Conservation (phyloP, 345 rosid genomes). For the Conringia planisiliqua region DNA sequence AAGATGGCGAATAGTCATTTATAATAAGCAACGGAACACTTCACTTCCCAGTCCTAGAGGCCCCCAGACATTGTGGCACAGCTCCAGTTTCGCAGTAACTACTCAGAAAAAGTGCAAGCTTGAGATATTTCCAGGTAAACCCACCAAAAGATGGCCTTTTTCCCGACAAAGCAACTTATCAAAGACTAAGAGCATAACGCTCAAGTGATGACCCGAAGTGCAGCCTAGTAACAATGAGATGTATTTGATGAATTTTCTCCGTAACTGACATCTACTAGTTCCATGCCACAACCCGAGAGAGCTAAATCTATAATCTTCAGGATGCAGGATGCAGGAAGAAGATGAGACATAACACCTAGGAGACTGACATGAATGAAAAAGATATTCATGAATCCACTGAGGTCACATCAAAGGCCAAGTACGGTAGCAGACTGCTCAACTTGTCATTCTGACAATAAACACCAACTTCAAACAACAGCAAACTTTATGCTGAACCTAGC, state of each 20-base stretch:
- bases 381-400: background rate
- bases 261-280: background rate
- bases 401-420: background rate
- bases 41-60: slow-evolving; percentile 15
- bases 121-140: background rate
- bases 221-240: background rate
- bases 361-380: background rate
- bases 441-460: background rate
- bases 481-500: background rate
- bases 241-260: background rate
- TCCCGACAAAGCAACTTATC: background rate
- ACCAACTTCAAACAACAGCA: slow-evolving; percentile 6
- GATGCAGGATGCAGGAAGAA: slow-evolving; percentile 4
- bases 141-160: background rate
- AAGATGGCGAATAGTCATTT: slow-evolving; percentile 37
- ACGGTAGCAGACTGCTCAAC: background rate
- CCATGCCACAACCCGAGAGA: background rate
- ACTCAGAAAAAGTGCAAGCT: background rate
- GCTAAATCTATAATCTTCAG: slow-evolving; percentile 13
- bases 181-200: background rate
- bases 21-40: slow-evolving; percentile 17
- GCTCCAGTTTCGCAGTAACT: slow-evolving; percentile 1
- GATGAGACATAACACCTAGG: slow-evolving; percentile 7
- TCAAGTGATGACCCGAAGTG: background rate
- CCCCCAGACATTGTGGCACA: background rate